These are phyloP conservation scores for Crithidia sp. DNA, from an alignment of 208 protist genomes.

Conservation along the genomic window DNA sequence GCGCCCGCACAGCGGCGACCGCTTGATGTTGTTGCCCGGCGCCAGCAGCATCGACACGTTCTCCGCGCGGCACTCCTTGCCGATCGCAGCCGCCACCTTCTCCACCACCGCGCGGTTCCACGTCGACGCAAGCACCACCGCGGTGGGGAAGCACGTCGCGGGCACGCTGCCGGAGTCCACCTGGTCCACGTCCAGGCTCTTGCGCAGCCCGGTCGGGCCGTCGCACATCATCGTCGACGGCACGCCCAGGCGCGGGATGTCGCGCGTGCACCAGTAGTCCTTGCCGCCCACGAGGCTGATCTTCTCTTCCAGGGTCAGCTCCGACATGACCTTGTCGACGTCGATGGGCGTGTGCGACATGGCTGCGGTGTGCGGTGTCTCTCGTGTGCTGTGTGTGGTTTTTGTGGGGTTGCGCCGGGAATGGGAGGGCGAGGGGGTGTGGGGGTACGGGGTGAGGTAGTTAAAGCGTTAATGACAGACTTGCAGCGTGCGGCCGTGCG, in stretches of 20 bases:
- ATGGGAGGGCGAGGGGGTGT: no score
- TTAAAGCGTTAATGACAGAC: no score
- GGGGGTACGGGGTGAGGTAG: no score
- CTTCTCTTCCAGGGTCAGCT: slow-evolving; percentile 34
- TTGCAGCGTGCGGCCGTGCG: no score
- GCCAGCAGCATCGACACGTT: slow-evolving; percentile 16
- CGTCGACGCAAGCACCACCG: slow-evolving; percentile 19
- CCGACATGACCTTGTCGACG: slow-evolving; percentile 16
- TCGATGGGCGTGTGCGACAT: slow-evolving; percentile 11
- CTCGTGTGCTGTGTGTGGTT: no score
- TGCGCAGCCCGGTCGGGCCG: slow-evolving; percentile 18
- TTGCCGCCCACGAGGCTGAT: slow-evolving; percentile 23
- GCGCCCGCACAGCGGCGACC: slow-evolving; percentile 36
- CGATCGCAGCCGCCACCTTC: slow-evolving; percentile 1
- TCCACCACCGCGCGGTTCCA: slow-evolving; percentile 19
- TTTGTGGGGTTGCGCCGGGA: no score
- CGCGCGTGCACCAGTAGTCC: slow-evolving; percentile 13
- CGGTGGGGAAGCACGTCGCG: slow-evolving; percentile 22
- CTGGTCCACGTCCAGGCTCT: background rate
- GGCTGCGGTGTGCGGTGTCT: background rate
- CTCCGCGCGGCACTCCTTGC: slow-evolving; percentile 20
- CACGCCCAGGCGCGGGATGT: slow-evolving; percentile 16
- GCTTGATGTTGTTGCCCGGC: slow-evolving; percentile 29
- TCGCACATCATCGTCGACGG: slow-evolving; percentile 15
- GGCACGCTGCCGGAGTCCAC: slow-evolving; percentile 1